Evolutionary conservation across 208 protist species (phyloP).

Genomic region (Plasmodiophora brassicae): DNA sequence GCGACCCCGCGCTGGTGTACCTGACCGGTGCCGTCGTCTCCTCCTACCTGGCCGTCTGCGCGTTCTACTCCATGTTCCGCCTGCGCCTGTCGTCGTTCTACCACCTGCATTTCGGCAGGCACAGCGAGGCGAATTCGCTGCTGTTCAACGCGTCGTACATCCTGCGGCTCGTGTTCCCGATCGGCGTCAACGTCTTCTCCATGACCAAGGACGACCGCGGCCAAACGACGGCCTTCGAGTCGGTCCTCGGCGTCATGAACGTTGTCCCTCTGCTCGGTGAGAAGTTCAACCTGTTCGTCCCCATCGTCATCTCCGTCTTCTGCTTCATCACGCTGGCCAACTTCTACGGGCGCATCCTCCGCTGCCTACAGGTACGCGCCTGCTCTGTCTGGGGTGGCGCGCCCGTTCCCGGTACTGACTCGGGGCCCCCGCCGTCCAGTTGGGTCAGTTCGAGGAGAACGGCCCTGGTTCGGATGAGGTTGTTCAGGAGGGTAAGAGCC

Average conservation of each 20-base stretch:
- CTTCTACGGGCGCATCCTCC: not conserved
- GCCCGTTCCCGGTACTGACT: not conserved
- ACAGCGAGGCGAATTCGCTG: not conserved
- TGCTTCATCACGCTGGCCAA: not conserved
- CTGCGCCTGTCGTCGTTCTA: not conserved
- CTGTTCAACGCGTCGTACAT: not conserved
- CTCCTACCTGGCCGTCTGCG: not conserved
- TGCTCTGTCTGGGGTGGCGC: too few species aligned
- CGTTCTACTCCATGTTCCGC: not conserved
- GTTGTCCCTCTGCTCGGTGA: not conserved
- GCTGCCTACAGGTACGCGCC: not conserved
- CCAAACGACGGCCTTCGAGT: not conserved
- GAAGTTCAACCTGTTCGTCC: constrained; percentile 27
- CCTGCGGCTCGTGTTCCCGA: not conserved
- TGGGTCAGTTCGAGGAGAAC: not conserved
- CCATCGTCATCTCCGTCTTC: not conserved
- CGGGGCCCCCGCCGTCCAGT: not conserved
- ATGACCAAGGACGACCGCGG: not conserved
- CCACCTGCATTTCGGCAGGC: not conserved
- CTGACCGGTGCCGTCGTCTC: not conserved
- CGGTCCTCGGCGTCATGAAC: not conserved
- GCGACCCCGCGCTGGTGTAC: not conserved
- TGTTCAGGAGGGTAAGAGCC: not conserved
- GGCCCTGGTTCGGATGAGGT: constrained; percentile 14
- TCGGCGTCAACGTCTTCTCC: not conserved